Percentiles rank a stretch among this genome's conserved stretches.
Conservation (phyloP, 495 filamentous ascomycete species). For the Pyrenopolyporus hunteri region DNA sequence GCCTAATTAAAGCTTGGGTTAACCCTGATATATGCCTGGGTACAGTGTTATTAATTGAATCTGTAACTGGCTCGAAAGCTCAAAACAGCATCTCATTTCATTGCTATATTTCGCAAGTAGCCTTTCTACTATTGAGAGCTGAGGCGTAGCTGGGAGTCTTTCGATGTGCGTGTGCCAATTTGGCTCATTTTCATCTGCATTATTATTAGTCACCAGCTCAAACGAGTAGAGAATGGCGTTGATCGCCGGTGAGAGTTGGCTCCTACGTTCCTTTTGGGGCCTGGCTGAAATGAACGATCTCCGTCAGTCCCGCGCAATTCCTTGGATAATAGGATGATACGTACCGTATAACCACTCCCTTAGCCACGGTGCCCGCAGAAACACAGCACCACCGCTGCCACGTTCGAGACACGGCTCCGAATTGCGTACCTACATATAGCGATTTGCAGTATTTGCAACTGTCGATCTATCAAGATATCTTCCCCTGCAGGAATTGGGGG, state of each 20-base stretch:
- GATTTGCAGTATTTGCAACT: neutral
- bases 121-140: no score
- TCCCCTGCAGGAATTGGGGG: conserved; percentile 1
- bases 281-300: conserved; percentile 29
- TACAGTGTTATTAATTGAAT: no score
- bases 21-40: no score
- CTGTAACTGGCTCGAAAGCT: no score
- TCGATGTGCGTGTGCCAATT: no score
- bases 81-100: no score
- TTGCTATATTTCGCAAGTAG: no score
- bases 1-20: no score
- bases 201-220: conserved; percentile 19
- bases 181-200: conserved; percentile 15
- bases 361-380: conserved; percentile 21
- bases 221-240: conserved; percentile 18
- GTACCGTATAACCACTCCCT: neutral
- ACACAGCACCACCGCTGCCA: conserved; percentile 11
- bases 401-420: conserved; percentile 8
- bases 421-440: neutral
- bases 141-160: no score
- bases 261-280: conserved; percentile 17
- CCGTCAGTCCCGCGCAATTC: conserved; percentile 17
- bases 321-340: conserved; percentile 6
- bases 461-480: conserved; percentile 7
- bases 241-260: conserved; percentile 25